Base-by-base conservation (phyloP, 108 stramenopile species). In the Craspedostauros australis region DNA sequence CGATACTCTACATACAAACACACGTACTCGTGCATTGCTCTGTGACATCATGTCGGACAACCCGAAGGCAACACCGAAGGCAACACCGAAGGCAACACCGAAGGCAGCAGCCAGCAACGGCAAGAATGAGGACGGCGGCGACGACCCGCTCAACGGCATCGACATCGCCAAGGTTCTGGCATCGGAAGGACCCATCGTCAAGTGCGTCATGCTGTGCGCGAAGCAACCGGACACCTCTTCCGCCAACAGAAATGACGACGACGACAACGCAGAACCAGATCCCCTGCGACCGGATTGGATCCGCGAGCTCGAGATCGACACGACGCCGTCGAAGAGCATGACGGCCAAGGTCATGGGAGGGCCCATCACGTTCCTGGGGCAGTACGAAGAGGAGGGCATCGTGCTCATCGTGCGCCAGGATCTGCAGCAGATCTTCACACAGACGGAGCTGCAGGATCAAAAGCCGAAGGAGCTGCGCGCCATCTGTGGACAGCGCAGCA, bases 341-440 rank as follows among this genome's bases (percentile, higher is more conserved):
- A 84, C 84, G 16, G 39, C 59, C 6, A 32, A 76, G 40, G 31
- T 80, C 9, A 46, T 92, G 46, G 87, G 82, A 31, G 86, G 86
- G 4, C 76, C 81, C 26, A 75, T 88, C 39, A 92, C 90, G 6
- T 92, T 92, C 57, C 38, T 92, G 39, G 86, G 90, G 21, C 90
- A 92, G 62, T 92, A 81, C 39, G 83, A 85, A 45, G 79, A 80
- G 3, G 90, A 92, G 62, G 86, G 90, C 21, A 77, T 81, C 33
- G 64, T 92, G 34, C 42, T 87, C 37, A 86, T 92, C 77, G 57
- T 81, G 8, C 84, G 84, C 9, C 53, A 76, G 18, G 45, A 64
- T 15, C 67, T n/a, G n/a, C n/a, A n/a, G n/a, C n/a, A n/a, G n/a
- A n/a, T n/a, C n/a, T n/a, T n/a, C n/a, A n/a, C n/a, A n/a, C n/a